Evolutionary conservation across 345 rosid genomes (phyloP).

Genomic region (Cardamine resedifolia): DNA sequence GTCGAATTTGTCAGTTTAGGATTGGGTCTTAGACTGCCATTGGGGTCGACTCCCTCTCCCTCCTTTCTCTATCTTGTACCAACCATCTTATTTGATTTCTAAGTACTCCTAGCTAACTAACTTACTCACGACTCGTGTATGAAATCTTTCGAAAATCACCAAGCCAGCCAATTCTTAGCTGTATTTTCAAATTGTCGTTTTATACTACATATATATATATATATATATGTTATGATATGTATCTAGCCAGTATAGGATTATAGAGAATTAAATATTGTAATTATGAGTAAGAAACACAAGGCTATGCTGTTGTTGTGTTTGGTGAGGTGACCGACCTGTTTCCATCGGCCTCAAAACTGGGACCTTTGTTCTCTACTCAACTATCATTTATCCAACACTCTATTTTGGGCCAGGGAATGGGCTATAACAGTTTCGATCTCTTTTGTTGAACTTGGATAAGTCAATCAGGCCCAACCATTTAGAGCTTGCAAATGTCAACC

Average conservation of each 20-base stretch:
- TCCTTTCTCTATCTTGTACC: conserved; percentile 17
- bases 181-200: background rate
- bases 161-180: background rate
- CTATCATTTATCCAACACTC: background rate
- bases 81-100: background rate
- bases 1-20: conserved; percentile 5
- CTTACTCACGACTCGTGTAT: background rate
- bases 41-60: conserved; percentile 18
- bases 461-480: conserved; percentile 19
- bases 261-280: too few relatives aligned
- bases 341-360: background rate
- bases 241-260: too few relatives aligned
- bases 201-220: too few relatives aligned
- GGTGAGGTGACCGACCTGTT: conserved; percentile 5
- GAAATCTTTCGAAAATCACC: background rate
- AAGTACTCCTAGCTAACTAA: background rate
- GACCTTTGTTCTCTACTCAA: too few relatives aligned
- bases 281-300: too few relatives aligned
- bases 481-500: background rate
- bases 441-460: background rate
- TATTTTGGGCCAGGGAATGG: background rate
- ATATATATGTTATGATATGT: background rate
- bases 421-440: background rate
- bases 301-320: too few relatives aligned
- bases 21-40: background rate